Percentiles rank a stretch among this genome's conserved stretches.
phyloP scores from a whole-genome alignment of 139 green algal species.

The Coelastrella sp. region DNA sequence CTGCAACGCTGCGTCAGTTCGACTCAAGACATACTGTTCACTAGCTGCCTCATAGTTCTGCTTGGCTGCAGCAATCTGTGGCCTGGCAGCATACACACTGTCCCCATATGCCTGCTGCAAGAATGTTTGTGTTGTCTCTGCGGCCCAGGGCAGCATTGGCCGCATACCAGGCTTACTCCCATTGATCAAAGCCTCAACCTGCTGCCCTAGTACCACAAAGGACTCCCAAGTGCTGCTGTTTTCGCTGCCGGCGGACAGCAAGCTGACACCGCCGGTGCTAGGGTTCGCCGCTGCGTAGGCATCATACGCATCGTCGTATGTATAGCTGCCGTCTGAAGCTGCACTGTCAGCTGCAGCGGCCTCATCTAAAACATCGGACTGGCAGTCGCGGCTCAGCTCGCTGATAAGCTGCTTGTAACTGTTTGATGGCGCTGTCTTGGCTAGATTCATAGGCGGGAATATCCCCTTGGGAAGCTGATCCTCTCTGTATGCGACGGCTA shows the following conservation, averaged over 20 bases:
- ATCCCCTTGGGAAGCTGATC: slow-evolving; percentile 7
- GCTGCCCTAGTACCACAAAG: not conserved
- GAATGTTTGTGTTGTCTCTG: not conserved
- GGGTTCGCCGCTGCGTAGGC: not conserved
- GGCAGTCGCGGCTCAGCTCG: not conserved
- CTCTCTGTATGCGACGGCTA: slow-evolving; percentile 20
- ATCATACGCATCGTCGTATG: not conserved
- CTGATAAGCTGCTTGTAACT: not conserved
- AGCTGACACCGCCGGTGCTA: not conserved
- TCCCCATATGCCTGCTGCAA: not conserved
- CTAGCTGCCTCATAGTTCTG: not conserved
- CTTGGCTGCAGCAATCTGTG: not conserved
- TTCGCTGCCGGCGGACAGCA: not conserved
- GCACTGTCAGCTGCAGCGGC: not conserved
- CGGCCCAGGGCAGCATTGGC: not conserved
- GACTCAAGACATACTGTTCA: not conserved
- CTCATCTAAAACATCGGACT: not conserved
- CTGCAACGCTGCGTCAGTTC: not conserved
- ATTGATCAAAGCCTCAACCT: not conserved
- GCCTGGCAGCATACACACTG: not conserved
- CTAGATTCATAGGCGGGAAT: not conserved
- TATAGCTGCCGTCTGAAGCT: not conserved
- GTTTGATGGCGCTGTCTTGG: not conserved
- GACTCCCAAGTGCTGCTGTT: slow-evolving; percentile 12
- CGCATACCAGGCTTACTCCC: not conserved